Conservation (phyloP, 2,329 filamentous ascomycete species). For the Arthroderma uncinatum region DNA sequence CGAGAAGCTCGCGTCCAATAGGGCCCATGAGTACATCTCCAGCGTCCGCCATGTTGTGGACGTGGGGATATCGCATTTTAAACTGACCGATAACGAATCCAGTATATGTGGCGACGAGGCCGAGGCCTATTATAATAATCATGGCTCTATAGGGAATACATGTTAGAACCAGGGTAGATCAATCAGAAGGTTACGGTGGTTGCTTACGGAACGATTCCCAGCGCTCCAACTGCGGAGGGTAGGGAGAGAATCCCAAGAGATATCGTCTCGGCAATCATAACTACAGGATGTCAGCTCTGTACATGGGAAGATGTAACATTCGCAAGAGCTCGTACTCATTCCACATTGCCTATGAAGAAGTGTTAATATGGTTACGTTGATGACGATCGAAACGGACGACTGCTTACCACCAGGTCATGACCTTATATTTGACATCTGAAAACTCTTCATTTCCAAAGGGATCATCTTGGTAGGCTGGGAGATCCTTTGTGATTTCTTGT, state of each 20-base stretch:
- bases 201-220: conserved; percentile 43
- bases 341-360: conserved; percentile 30
- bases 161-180: conserved; percentile 6
- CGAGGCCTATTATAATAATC: conserved; percentile 44
- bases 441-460: conserved; percentile 33
- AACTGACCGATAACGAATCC: conserved; percentile 51
- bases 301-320: neutral
- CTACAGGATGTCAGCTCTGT: conserved; percentile 17
- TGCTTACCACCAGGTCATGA: conserved; percentile 39
- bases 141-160: conserved; percentile 31
- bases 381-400: neutral
- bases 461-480: conserved; percentile 22
- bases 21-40: conserved; percentile 51
- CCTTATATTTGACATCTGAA: conserved; percentile 41
- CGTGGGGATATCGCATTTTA: conserved; percentile 45
- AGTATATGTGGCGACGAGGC: conserved; percentile 48
- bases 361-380: neutral
- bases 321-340: conserved; percentile 24
- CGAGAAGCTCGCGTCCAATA: conserved; percentile 52
- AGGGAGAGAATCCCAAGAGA: conserved; percentile 47
- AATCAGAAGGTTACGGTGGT: too few species aligned
- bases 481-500: neutral
- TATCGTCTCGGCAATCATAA: conserved; percentile 51
- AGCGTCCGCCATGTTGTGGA: conserved; percentile 58
- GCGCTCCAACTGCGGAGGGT: conserved; percentile 41